Base-by-base conservation (phyloP, 1,139 yeast genomes). In the Pneumocystis sp. region DNA sequence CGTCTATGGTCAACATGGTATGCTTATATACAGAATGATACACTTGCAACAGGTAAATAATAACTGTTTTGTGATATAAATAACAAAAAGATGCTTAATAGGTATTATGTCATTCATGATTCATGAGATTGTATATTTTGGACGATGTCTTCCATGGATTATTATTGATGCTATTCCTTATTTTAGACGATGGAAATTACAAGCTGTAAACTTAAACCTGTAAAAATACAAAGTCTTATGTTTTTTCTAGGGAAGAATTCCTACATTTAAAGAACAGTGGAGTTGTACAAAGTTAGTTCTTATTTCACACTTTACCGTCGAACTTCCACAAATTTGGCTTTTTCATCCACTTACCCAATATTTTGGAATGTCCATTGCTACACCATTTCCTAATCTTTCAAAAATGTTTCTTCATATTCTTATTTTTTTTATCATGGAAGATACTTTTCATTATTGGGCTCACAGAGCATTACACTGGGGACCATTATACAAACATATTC, bases 371-470 rank as follows among this genome's bases (percentile, higher is more conserved):
- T 77, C 85, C 17, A 83, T 84, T 71, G 81, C 82, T 62, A 96
- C 90, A 8, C 96, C 97, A 25, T 90, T 91, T 80, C 97, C 97
- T 59, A 72, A 81, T 15, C 74, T 79, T 74, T 77, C 76, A 65
- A 81, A 82, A 42, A 84, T 88, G 79, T 75, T 78, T 39, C 71
- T 78, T 63, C 97, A 91, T 75, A 81, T 90, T 66, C 79, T 82
- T 3, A 71, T 87, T 5, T 89, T 91, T 77, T 91, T 91, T 76
- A 80, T 89, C 62, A 77, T 87, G 70, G 97, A 91, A 77, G 97
- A 91, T 74, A 81, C 89, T 67, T 91, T 97, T 97, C 97, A 91
- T 76, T 91, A 91, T 79, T 86, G 95, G 87, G 86, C 87, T 74
- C 97, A 91, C 77, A 83, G 97, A 71, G 81, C 85, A 45, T 84